A percentile compares a stretch with the other conserved stretches of the same genome.
Conservation (phyloP, 2,329 filamentous ascomycete genomes). For the Golovinomyces cichoracearum region DNA sequence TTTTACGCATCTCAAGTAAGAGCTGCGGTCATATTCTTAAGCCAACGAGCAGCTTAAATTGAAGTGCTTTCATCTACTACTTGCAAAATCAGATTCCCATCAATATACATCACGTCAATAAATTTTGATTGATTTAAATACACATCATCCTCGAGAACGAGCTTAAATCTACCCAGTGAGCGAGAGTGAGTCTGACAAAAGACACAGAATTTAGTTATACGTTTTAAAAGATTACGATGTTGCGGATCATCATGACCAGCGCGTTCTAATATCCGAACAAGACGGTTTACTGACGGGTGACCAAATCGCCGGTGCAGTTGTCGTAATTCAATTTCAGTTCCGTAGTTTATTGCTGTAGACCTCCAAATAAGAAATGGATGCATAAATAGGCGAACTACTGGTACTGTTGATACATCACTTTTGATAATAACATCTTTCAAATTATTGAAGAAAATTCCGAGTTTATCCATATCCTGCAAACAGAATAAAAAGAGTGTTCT, state of each 20-base stretch:
- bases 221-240: not conserved
- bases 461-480: not conserved
- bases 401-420: not conserved
- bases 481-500: not conserved
- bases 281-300: not conserved
- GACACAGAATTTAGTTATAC: not conserved
- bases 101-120: slow-evolving; percentile 3
- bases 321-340: not conserved
- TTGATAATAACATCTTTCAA: not conserved
- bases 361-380: not conserved
- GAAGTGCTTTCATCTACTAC: not conserved
- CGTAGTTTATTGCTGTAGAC: not conserved
- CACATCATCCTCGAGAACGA: not conserved
- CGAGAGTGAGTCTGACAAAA: not conserved
- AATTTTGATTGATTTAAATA: slow-evolving; percentile 3
- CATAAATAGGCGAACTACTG: not conserved
- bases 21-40: not conserved
- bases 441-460: not conserved
- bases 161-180: slow-evolving; percentile 1
- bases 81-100: not conserved
- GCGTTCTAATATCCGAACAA: not conserved
- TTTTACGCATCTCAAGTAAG: not conserved
- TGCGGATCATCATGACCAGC: not conserved
- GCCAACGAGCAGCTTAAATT: not conserved
- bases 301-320: not conserved